Conservation (phyloP, 768 basidiomycete genomes). For the Russula sp. region DNA sequence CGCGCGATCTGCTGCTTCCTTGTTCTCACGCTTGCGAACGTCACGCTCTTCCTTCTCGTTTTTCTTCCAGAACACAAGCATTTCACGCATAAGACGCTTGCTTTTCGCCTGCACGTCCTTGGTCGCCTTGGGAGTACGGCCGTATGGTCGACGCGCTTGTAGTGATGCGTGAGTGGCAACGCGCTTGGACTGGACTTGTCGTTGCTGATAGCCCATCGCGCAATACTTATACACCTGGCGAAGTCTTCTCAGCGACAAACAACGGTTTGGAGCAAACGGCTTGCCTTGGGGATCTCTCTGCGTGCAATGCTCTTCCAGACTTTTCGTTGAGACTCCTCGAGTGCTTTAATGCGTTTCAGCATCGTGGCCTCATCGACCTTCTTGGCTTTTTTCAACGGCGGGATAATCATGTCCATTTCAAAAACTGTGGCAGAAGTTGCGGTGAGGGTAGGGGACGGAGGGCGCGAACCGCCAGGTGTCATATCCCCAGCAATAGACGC, state of each 20-base stretch:
- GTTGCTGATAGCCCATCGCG: slow-evolving; percentile 54
- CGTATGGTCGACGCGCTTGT: slow-evolving; percentile 71
- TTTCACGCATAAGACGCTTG: slow-evolving; percentile 88
- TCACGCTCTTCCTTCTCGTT: slow-evolving; percentile 97
- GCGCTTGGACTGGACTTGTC: slow-evolving; percentile 65
- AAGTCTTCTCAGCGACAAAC: background rate
- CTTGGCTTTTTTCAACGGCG: slow-evolving; percentile 67
- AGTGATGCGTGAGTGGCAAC: slow-evolving; percentile 66
- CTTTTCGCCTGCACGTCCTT: slow-evolving; percentile 83
- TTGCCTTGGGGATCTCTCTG: slow-evolving; percentile 76
- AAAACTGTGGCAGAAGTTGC: slow-evolving; percentile 55
- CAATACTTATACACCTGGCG: slow-evolving; percentile 75
- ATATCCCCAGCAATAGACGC: slow-evolving; percentile 55
- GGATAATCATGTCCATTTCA: slow-evolving; percentile 62
- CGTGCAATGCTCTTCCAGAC: slow-evolving; percentile 87
- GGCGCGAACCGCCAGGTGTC: slow-evolving; percentile 64
- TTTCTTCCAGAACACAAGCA: slow-evolving; percentile 96
- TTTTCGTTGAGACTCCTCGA: slow-evolving; percentile 82
- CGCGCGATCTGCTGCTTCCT: slow-evolving; percentile 83
- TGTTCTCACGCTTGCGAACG: slow-evolving; percentile 86
- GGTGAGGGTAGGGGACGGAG: slow-evolving; percentile 54
- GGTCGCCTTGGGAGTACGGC: slow-evolving; percentile 62
- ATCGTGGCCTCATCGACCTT: slow-evolving; percentile 66
- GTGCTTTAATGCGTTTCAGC: slow-evolving; percentile 62
- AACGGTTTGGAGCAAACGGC: slow-evolving; percentile 1